Evolutionary conservation across 1,139 yeast genomes (phyloP), one percentile per base, ranked within the genome.

Genomic region (Debaryomyces coudertii): DNA sequence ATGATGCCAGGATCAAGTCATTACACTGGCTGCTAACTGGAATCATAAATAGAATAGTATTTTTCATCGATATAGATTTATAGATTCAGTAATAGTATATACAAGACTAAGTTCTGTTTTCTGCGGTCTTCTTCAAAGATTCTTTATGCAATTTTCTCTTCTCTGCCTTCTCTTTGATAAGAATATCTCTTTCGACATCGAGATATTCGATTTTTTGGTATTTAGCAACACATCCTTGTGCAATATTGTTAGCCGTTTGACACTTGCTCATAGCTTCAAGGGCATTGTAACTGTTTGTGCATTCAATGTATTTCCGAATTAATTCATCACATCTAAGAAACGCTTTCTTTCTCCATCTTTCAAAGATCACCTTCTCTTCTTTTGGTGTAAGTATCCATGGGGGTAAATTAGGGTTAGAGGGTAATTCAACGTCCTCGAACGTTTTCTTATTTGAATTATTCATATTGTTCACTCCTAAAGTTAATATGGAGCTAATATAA

Each of bases 361-460:
- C 84, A 54, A 90, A 82, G 29, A 90, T 83, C 54, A 85, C 81
- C 66, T 85, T 85, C 61, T 90, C 97, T 61, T 90, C 97, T 54
- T 79, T 79, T 3, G 97, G 96, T 0, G 95, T 82, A 35, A 90
- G 73, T 56, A 89, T 80, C 97, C 97, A 90, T 11, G 82, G 73
- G 1, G 96, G 96, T 36, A 87, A 66, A 53, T 67, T 69, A 24
- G 79, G 79, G 55, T 75, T 72, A 8, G 75, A 64, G 37, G 74
- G 77, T 40, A 75, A 64, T 31, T 71, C 75, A 6, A 71, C 66
- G 39, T 69, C 76, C 31, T 69, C 74, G 52, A 60, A 71, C 15
- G 72, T 61, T 50, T 72, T 72, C 54, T 73, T 68, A n/a, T 33
- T 33, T 20, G 46, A 47, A 27, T 36, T 33, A 47, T 56, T 51